Base-by-base conservation (phyloP, 345 rosid species). In the Laguncularia racemosa region DNA sequence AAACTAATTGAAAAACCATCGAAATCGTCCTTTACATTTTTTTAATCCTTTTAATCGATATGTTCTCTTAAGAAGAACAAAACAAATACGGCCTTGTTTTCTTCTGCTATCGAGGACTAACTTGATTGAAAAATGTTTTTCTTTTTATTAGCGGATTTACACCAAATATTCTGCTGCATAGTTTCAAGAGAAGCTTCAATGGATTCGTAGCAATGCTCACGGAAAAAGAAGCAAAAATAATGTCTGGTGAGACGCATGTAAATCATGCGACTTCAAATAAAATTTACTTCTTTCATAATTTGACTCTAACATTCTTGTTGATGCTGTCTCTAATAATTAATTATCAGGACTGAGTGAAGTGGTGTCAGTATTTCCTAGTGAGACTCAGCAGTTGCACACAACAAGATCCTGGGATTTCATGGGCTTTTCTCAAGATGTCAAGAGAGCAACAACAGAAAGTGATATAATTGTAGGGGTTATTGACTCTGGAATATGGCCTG, bases 391-490 rank as follows among this genome's bases (percentile, higher is more conserved):
- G 64, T 61, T 74, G 16, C 76, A 71, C 52, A 68, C 79, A 8
- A 74, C 75, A 46, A 66, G 68, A 56, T 68, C 74, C 51, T 78
- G 76, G 79, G 76, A 78, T 54, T 74, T 74, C 51, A 46, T 72
- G 55, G 73, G 71, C 46, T 63, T 73, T 50, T 19, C 66, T 38
- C 9, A 48, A 14, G 46, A 47, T 44, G 52, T 40, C 4, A 45
- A 18, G 48, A 40, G 14, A 20, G 48, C 53, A 26, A 8, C 64
- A 20, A 16, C 50, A 1, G 68, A 63, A 19, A 67, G 58, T 12
- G 52, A 50, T 21, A 62, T 64, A 2, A 12, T 73, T 16, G 56
- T 71, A 8, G 73, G 69, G 14, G 28, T 70, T 53, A 50, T 73
- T 2, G 76, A 64, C 64, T 55, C 77, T 45, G 65, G 65, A 26